Evolutionary conservation across 495 filamentous ascomycete genomes (phyloP).

Genomic region (Staphylotrichum tortipilum): DNA sequence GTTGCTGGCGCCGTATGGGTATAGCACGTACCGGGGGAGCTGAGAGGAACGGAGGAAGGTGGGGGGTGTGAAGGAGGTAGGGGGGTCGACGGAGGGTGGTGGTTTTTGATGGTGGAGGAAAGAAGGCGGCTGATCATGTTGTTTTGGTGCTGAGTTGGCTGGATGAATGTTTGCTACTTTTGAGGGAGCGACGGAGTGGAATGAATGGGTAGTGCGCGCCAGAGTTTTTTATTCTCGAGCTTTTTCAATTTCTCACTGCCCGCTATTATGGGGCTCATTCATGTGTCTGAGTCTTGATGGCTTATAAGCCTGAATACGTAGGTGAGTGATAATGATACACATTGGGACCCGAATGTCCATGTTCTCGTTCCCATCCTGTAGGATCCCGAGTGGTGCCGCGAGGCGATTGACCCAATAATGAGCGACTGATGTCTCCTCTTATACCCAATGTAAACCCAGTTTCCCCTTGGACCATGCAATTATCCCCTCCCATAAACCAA

Average conservation of each 20-base stretch:
- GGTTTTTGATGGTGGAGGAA: background rate
- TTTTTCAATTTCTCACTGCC: too few species aligned
- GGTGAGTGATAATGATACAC: too few species aligned
- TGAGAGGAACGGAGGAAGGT: constrained; percentile 13
- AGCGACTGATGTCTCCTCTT: background rate
- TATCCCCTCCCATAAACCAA: background rate
- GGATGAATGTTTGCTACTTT: too few species aligned
- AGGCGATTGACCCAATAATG: background rate
- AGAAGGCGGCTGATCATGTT: too few species aligned
- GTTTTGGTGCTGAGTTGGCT: too few species aligned
- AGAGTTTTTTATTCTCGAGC: too few species aligned
- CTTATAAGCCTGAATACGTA: too few species aligned
- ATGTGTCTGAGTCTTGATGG: too few species aligned
- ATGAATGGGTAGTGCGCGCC: too few species aligned
- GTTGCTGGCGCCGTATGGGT: constrained; percentile 80
- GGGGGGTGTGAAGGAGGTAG: background rate
- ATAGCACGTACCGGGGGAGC: constrained; percentile 84
- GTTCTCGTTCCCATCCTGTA: background rate
- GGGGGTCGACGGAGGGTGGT: background rate
- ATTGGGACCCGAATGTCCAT: background rate
- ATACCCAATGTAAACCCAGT: background rate
- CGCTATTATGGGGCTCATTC: too few species aligned
- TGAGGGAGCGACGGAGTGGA: too few species aligned
- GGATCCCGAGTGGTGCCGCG: background rate
- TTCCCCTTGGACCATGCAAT: background rate